A percentile compares a stretch with the other conserved stretches of the same genome.
phyloP scores from a whole-genome alignment of 2,329 filamentous ascomycete genomes.

The Aspergillus sp. region DNA sequence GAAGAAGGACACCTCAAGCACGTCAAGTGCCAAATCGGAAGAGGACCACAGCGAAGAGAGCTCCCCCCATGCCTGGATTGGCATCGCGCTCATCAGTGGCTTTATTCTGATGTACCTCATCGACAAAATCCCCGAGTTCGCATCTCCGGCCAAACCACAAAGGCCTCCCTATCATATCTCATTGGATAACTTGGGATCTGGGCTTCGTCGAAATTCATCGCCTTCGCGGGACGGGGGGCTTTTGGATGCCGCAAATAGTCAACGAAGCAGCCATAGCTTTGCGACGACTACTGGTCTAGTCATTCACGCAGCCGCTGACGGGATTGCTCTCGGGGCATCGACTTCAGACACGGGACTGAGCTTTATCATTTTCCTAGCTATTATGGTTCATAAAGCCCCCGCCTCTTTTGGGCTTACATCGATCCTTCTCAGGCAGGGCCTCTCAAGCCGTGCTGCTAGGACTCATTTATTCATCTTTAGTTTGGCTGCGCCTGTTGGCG shows the following conservation, averaged over 20 bases:
- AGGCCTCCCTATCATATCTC: slow-evolving; percentile 81
- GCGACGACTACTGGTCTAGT: slow-evolving; percentile 93
- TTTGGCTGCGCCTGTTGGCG: slow-evolving; percentile 82
- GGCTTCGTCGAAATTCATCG: slow-evolving; percentile 46
- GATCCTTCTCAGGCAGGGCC: slow-evolving; percentile 82
- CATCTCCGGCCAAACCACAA: slow-evolving; percentile 62
- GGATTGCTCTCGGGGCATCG: slow-evolving; percentile 92
- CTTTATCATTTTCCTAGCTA: slow-evolving; percentile 90
- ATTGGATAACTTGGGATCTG: slow-evolving; percentile 72
- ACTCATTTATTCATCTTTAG: slow-evolving; percentile 89
- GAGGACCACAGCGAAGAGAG: slow-evolving; percentile 45
- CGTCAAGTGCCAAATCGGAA: slow-evolving; percentile 36
- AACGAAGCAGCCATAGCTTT: slow-evolving; percentile 53
- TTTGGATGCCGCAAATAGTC: slow-evolving; percentile 31
- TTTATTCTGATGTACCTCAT: slow-evolving; percentile 98
- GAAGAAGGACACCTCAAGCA: slow-evolving; percentile 28
- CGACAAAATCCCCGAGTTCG: slow-evolving; percentile 77
- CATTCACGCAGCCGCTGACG: slow-evolving; percentile 92
- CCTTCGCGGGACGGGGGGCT: slow-evolving; percentile 40
- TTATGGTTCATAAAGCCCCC: slow-evolving; percentile 96
- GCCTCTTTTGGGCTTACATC: slow-evolving; percentile 94
- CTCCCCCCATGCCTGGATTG: slow-evolving; percentile 72
- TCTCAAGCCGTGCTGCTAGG: slow-evolving; percentile 81
- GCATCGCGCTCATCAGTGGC: slow-evolving; percentile 79
- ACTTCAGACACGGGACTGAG: slow-evolving; percentile 76